phyloP scores from a whole-genome alignment of 352 stramenopile genomes.

The Sclerospora graminicola region DNA sequence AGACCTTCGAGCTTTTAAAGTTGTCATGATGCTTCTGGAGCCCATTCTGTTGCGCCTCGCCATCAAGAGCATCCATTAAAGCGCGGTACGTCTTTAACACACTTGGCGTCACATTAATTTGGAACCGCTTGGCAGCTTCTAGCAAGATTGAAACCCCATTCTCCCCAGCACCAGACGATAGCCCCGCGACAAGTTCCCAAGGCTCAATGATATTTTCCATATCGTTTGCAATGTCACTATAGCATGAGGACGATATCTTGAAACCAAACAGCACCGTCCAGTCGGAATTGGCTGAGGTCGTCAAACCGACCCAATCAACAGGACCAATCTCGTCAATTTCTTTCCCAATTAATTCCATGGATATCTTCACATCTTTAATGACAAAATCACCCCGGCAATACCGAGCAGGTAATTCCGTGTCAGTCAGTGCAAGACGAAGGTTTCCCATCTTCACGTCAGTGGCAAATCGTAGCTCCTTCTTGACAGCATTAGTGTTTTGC shows the following conservation, averaged over 20 bases:
- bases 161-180: constrained; percentile 41
- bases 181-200: constrained; percentile 46
- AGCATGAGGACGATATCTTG: constrained; percentile 59
- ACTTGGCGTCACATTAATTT: constrained; percentile 66
- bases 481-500: constrained; percentile 25
- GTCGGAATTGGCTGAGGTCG: constrained; percentile 40
- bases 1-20: constrained; percentile 26
- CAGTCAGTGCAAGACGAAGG: constrained; percentile 46
- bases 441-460: constrained; percentile 61
- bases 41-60: constrained; percentile 45
- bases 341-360: constrained; percentile 34
- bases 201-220: constrained; percentile 72
- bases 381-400: constrained; percentile 56
- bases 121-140: constrained; percentile 57
- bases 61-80: constrained; percentile 67
- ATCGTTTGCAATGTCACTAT: constrained; percentile 49
- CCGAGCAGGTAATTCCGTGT: constrained; percentile 37
- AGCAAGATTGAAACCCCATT: constrained; percentile 54
- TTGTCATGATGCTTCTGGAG: constrained; percentile 59
- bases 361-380: constrained; percentile 51
- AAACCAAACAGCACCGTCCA: constrained; percentile 57
- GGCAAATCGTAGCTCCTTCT: constrained; percentile 45
- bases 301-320: constrained; percentile 41
- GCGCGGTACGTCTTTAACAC: constrained; percentile 68
- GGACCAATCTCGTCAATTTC: constrained; percentile 44